Evolutionary conservation across 2,329 filamentous ascomycete species (phyloP).

Genomic region (Trichoderma cornu-damae): DNA sequence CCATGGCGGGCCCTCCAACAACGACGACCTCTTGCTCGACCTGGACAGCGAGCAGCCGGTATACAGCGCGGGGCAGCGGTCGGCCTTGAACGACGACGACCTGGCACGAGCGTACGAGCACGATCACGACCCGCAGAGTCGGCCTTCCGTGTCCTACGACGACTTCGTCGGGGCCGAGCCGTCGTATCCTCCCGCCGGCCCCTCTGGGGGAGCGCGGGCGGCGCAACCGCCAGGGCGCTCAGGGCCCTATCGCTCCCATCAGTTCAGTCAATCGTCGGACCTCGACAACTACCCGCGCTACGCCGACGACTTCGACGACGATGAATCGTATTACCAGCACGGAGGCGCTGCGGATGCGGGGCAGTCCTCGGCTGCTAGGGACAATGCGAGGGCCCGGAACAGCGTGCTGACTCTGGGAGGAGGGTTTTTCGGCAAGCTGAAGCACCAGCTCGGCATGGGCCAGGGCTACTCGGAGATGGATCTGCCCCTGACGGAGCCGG

Average conservation of each 20-base stretch:
- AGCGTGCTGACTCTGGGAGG: constrained; percentile 85
- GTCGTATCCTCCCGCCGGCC: constrained; percentile 41
- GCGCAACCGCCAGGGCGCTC: background rate
- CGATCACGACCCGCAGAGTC: constrained; percentile 58
- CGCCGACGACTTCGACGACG: constrained; percentile 80
- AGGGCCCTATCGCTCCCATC: constrained; percentile 45
- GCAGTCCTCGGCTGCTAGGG: constrained; percentile 37
- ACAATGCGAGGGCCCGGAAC: constrained; percentile 70
- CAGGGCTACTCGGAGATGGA: constrained; percentile 97
- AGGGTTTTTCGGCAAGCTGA: constrained; percentile 78
- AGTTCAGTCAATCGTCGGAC: constrained; percentile 71
- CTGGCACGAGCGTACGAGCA: constrained; percentile 70
- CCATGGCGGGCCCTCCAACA: constrained; percentile 46
- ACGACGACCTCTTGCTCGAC: constrained; percentile 65
- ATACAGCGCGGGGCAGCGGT: constrained; percentile 71
- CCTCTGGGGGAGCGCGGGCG: constrained; percentile 31
- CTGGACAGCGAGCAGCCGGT: constrained; percentile 64
- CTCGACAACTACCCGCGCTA: constrained; percentile 88
- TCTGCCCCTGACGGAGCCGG: constrained; percentile 78
- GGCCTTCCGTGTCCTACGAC: constrained; percentile 90
- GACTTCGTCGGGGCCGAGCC: constrained; percentile 75
- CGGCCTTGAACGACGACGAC: constrained; percentile 76
- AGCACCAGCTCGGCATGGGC: constrained; percentile 85
- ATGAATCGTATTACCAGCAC: constrained; percentile 77
- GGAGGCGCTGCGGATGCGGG: constrained; percentile 57